Base-by-base conservation (phyloP, 306 rosid species). In the Carpinus fangiana region DNA sequence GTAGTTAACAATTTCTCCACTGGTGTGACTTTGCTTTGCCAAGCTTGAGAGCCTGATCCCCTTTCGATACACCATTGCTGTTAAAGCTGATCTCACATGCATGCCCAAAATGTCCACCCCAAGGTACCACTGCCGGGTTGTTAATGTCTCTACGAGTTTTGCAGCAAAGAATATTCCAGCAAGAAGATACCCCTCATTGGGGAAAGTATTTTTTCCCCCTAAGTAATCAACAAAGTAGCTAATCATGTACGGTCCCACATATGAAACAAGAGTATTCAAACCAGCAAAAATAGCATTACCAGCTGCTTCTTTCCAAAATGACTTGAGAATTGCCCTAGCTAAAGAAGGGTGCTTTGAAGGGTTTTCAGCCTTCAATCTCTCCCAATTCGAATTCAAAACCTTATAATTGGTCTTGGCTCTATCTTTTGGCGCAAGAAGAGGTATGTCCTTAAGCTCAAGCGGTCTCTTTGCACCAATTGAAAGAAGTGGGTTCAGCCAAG, bases 61-160 rank as follows among this genome's bases (percentile, higher is more conserved):
- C 87, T 96, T 96, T 65, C 76, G 85, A 79, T 91, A 96, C 43
- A 96, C 99, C 96, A 96, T 89, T 38, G 99, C 99, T 0, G 98
- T 96, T 65, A 96, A 89, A 79, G 96, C 97, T 26, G 98, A 96
- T 79, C 99, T 87, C 61, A 93, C 91, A 80, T 96, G 99, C 99
- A 96, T 96, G 56, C 99, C 99, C 89, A 96, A 82, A 73, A 96
- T 96, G 87, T 96, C 99, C 67, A 96, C 99, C 78, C 99, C 98
- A 12, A 96, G 84, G 83, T 96, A 96, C 99, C 99, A 96, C 70
- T 96, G 99, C 74, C 99, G 88, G 17, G 97, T 93, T 8, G 99
- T 88, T 17, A 96, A 70, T 60, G 98, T 93, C 89, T 96, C 99
- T 79, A 93, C 87, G 73, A 96, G 96, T 92, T 96, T 96, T 2